Evolutionary conservation across 164 flowering plant species (phyloP).

Genomic region (Macadamia tetraphylla): DNA sequence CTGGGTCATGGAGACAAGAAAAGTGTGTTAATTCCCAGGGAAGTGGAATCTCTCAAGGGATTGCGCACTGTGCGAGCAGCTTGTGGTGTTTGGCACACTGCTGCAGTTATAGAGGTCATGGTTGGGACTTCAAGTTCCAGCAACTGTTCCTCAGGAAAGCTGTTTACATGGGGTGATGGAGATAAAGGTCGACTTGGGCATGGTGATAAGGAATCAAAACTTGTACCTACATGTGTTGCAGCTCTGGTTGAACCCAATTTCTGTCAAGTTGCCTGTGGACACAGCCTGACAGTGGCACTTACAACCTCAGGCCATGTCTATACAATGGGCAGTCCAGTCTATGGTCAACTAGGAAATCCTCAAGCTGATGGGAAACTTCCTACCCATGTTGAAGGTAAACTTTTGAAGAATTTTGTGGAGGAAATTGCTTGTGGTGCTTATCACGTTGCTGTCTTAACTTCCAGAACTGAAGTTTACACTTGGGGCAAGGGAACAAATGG

Average conservation of each 20-base stretch:
- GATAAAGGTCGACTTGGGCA: constrained; percentile 96
- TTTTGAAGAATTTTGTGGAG: constrained; percentile 78
- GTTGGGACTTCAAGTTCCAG: constrained; percentile 92
- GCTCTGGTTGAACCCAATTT: constrained; percentile 93
- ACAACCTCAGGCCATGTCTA: constrained; percentile 94
- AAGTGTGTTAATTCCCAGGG: constrained; percentile 82
- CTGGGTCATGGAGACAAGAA: constrained; percentile 90
- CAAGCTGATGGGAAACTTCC: constrained; percentile 94
- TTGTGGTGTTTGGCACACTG: constrained; percentile 99
- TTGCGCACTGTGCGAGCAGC: constrained; percentile 92
- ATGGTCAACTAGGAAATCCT: constrained; percentile 95
- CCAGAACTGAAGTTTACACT: constrained; percentile 94
- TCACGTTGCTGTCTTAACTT: constrained; percentile 93
- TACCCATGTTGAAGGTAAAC: constrained; percentile 83
- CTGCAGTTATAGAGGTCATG: constrained; percentile 98
- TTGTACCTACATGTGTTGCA: constrained; percentile 97
- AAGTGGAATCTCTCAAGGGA: constrained; percentile 94
- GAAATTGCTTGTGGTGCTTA: constrained; percentile 97
- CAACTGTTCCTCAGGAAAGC: constrained; percentile 89
- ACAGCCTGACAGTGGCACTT: constrained; percentile 92
- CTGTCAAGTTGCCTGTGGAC: constrained; percentile 93
- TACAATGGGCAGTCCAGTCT: constrained; percentile 91
- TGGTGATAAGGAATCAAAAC: constrained; percentile 86
- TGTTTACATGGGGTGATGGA: constrained; percentile 99
- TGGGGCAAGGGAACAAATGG: constrained; percentile 99